Base-by-base conservation (phyloP, 345 rosid genomes). In the Syzygium oleosum region DNA sequence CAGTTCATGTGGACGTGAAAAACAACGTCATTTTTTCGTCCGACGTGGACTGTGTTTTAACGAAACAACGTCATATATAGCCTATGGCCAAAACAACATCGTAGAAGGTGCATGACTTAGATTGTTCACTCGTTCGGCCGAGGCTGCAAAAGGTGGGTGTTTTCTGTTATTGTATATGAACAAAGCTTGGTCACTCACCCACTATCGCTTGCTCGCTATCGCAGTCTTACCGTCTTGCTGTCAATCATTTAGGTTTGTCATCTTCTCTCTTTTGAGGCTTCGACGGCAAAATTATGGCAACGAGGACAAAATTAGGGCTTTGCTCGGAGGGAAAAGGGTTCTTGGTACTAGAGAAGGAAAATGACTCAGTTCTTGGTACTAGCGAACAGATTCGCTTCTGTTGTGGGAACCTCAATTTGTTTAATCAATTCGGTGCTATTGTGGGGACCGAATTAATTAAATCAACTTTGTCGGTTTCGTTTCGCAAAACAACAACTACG, bases 141-240 rank as follows among this genome's bases (percentile, higher is more conserved):
- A 38, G 41, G 41, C 41, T 38, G 41, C 41, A 38, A 38, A 38
- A 38, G 41, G 3, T 38, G 41, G 41, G 41, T 38, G 41, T 38
- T 38, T 38, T 38, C 4, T 38, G 41, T 38, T 38, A 2, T 38
- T 38, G 41, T 38, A 38, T 38, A 23, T 58, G 63, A 0, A 13
- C 23, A 0, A 56, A 9, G 0, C 6, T 58, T 0, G 6, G n/a
- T 58, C 0, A 0, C 0, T 58, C 0, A 6, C 63, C 2, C 3
- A 1, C 63, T n/a, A 25, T 58, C 25, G n/a, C 63, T 58, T 6
- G 0, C 63, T 58, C 5, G 5, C 23, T 56, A 5, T 56, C n/a
- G 23, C 61, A 9, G 23, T 56, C 23, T 56, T 0, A 0, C 61
- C 23, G 0, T 56, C n/a, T 22, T 56, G 41, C 5, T 0, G 1